Base-by-base conservation (phyloP, 2,329 filamentous ascomycete genomes). In the Monilinia fructicola region DNA sequence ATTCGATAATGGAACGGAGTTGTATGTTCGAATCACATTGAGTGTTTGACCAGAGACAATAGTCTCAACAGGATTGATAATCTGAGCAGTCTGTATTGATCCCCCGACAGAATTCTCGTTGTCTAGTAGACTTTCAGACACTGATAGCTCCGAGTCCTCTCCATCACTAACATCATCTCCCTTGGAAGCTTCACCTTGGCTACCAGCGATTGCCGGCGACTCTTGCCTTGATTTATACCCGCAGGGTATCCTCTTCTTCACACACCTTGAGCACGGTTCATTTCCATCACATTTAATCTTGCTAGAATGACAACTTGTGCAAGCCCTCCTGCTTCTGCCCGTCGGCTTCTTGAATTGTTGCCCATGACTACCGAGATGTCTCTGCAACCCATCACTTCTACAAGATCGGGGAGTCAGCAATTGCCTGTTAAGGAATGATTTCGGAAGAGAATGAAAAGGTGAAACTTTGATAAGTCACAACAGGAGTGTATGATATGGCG, bases 231-330 rank as follows among this genome's bases (percentile, higher is more conserved):
- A 54, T 6, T 67, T 42, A 67, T 79, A 81, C 0, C 75, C 77
- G 67, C 80, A 82, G 21, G 69, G 68, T 23, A 80, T 75, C 1
- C 75, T 76, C 65, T 78, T 75, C 69, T 79, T 81, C 5, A 70
- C 68, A 55, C 80, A 82, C 2, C 78, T 76, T 0, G 77, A 75
- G 54, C 80, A 82, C 31, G 74, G 75, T 1, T 71, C 65, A 16
- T 78, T 77, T 1, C 80, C 80, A 66, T 80, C 77, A 60, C 80
- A 82, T 67, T 79, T 81, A 2, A 78, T 80, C 72, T 82, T 82
- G 67, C 78, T 80, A n/a, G 77, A 73, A 58, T 80, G 80, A 38
- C 80, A 82, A 9, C 78, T 74, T 68, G 80, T 76, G 59, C 81
- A 82, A 12, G 81, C 80, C 10, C 76, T 74, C 38, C 77, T 78